These are phyloP conservation scores for Hymenoscyphus scutula DNA, from an alignment of 2,329 filamentous ascomycete genomes.

Conservation along the genomic window DNA sequence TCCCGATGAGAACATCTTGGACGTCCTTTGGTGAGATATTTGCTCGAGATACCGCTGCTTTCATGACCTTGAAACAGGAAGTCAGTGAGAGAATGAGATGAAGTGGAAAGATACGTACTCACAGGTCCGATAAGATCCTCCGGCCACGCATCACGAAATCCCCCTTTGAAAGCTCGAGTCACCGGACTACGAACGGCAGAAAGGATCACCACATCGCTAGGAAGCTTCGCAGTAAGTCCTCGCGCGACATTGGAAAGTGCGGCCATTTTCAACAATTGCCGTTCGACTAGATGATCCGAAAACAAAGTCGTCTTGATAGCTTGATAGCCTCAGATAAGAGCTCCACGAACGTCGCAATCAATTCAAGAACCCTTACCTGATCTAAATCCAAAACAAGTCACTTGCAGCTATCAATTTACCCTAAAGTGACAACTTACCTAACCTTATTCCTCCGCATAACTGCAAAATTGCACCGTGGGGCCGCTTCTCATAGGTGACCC, in stretches of 20 bases:
- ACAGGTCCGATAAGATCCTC: conserved; percentile 60
- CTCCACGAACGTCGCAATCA: background rate
- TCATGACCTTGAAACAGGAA: conserved; percentile 23
- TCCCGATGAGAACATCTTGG: conserved; percentile 63
- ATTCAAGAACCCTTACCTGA: background rate
- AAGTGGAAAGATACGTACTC: conserved; percentile 3
- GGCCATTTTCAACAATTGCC: conserved; percentile 13
- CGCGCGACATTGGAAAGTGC: conserved; percentile 15
- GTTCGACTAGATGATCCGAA: background rate
- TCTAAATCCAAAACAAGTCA: background rate
- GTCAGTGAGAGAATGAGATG: background rate
- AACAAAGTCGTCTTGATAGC: background rate
- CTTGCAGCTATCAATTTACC: background rate
- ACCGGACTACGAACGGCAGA: conserved; percentile 65
- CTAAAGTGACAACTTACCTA: background rate
- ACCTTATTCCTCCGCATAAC: background rate
- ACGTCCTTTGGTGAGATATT: conserved; percentile 59
- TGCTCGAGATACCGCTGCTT: conserved; percentile 56
- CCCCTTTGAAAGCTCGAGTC: conserved; percentile 64
- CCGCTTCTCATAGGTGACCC: background rate
- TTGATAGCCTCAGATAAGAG: background rate
- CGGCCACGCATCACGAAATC: conserved; percentile 63
- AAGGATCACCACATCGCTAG: conserved; percentile 64
- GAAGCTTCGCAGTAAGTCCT: conserved; percentile 45
- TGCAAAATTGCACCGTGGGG: background rate